phyloP scores from a whole-genome alignment of 2,329 filamentous ascomycete species.

The Aspergillus uvarum region DNA sequence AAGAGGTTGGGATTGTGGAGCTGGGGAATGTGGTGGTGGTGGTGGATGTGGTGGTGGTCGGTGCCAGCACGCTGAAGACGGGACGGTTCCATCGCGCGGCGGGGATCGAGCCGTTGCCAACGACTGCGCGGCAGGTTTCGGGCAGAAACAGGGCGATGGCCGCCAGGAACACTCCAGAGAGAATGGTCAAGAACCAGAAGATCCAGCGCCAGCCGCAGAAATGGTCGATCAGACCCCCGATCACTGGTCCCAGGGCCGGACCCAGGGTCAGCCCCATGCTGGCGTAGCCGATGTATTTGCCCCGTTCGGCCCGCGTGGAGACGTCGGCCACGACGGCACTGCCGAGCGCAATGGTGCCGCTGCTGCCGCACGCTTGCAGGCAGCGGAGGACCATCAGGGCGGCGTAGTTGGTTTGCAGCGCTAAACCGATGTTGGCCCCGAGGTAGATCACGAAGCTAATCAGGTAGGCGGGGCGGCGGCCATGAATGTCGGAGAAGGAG shows the following conservation, averaged over 20 bases:
- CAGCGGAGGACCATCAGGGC: conserved; percentile 40
- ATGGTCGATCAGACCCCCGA: conserved; percentile 64
- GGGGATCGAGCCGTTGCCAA: conserved; percentile 34
- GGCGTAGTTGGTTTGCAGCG: conserved; percentile 35
- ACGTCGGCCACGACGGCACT: conserved; percentile 73
- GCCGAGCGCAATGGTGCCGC: conserved; percentile 68
- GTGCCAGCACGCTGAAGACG: background rate
- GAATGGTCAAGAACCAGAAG: conserved; percentile 68
- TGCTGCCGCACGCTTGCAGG: conserved; percentile 52
- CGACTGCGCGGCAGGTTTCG: conserved; percentile 45
- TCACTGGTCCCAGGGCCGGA: conserved; percentile 56
- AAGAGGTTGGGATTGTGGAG: conserved; percentile 14
- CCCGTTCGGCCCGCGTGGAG: conserved; percentile 66
- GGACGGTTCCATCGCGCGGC: conserved; percentile 27
- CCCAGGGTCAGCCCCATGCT: conserved; percentile 56
- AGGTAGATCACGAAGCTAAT: conserved; percentile 52
- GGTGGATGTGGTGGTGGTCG: background rate
- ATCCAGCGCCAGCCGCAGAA: conserved; percentile 67
- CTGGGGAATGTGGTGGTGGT: background rate
- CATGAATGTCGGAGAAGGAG: conserved; percentile 61
- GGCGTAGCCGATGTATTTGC: conserved; percentile 70
- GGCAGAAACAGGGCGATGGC: conserved; percentile 58
- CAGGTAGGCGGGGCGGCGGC: conserved; percentile 62
- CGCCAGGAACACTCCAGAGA: conserved; percentile 46
- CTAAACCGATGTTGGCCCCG: conserved; percentile 39